Base-by-base conservation (phyloP, 2,329 filamentous ascomycete genomes). In the Penicillium sp. region DNA sequence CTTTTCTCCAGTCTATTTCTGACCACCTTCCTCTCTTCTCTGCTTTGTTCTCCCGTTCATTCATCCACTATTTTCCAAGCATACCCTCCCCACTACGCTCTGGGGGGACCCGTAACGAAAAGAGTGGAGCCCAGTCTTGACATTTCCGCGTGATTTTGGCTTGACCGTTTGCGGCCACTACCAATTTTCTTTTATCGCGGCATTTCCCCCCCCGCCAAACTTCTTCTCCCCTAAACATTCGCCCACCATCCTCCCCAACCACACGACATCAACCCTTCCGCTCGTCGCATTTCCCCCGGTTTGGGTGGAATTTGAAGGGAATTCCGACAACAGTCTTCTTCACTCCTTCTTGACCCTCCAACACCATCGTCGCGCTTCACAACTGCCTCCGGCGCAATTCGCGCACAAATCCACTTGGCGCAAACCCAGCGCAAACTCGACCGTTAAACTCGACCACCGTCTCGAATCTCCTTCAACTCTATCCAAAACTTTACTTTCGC, bases 241-340 rank as follows among this genome's bases (percentile, higher is more conserved):
- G 36, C 56, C 58, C 58, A 54, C 58, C 50, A 56, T 75, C 82
- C 83, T 69, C 76, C 39, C 78, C 6, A 81, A 81, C 88, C 35
- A 22, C 78, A 90, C 55, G 83, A 85, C 10, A 76, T 18, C 80
- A 35, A 83, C 83, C 47, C 81, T 89, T 54, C 88, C 89, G 46
- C 40, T 55, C 19, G 1, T 86, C 66, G 70, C 68, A 68, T 68
- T 59, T 31, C 22, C 50, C 61, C 63, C 69, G 68, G 69, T 64
- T 39, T 36, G 19, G 44, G 63, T 58, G 58, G 24, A 62, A 54
- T 47, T 55, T 6, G 56, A 69, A 69, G 67, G 72, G 72, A 72
- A 63, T 58, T 24, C 40, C 31, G 33, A 47, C 41, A 5, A 41
- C 31, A 50, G 55, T 19, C 22, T 27, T 4, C 14, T 67, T 19